A percentile compares a stretch with the other conserved stretches of the same genome.
Evolutionary conservation across 2,329 filamentous ascomycete genomes (phyloP).

Genomic region (Onygenales sp.): DNA sequence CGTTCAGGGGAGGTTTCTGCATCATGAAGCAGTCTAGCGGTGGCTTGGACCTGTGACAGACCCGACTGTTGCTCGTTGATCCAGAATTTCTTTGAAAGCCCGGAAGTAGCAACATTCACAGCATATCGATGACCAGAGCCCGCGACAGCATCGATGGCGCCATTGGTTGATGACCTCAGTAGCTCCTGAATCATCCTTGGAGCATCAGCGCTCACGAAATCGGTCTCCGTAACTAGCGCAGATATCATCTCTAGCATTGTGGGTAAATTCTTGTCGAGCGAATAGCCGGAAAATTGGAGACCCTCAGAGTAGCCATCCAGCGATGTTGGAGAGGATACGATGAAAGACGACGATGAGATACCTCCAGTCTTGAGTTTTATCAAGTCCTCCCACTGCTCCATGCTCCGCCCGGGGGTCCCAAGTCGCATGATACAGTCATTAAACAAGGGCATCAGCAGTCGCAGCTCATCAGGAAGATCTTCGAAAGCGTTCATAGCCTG

Average conservation of each 20-base stretch:
- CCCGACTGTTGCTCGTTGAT: conserved; percentile 78
- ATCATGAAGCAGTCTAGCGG: conserved; percentile 61
- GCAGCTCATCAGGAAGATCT: conserved; percentile 72
- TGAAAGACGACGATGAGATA: conserved; percentile 73
- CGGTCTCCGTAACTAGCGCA: conserved; percentile 72
- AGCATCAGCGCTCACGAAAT: conserved; percentile 78
- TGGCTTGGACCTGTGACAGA: conserved; percentile 80
- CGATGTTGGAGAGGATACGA: conserved; percentile 66
- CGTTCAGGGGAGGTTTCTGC: conserved; percentile 60
- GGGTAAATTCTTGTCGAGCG: conserved; percentile 79
- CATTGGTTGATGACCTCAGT: conserved; percentile 76
- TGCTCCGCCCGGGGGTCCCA: conserved; percentile 75
- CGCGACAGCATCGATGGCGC: conserved; percentile 83
- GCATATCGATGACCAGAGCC: conserved; percentile 84
- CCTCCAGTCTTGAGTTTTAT: conserved; percentile 97
- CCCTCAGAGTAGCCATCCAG: conserved; percentile 67
- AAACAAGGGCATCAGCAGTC: conserved; percentile 78
- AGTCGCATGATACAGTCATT: conserved; percentile 88
- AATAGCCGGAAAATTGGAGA: conserved; percentile 73
- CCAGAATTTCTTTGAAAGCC: conserved; percentile 61
- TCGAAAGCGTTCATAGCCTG: conserved; percentile 74
- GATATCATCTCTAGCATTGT: conserved; percentile 82
- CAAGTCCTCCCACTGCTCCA: conserved; percentile 90
- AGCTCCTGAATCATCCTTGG: conserved; percentile 76
- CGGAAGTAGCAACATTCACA: conserved; percentile 71